phyloP scores from a whole-genome alignment of 2,329 filamentous ascomycete genomes.

The Trichoderma harzianum region DNA sequence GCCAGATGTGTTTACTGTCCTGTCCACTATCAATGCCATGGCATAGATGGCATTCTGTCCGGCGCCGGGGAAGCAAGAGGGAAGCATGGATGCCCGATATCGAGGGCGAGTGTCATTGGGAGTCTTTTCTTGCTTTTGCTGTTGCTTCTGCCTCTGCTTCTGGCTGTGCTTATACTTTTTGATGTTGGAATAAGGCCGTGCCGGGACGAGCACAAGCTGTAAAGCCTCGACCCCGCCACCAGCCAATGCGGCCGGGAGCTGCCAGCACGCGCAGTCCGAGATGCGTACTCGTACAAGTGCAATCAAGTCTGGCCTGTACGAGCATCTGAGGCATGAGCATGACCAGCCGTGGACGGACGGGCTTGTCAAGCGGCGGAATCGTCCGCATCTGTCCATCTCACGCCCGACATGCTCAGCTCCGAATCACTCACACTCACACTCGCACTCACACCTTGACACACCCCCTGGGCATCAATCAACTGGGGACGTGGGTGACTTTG shows the following conservation, averaged over 20 bases:
- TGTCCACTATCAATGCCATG: background rate
- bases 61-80: background rate
- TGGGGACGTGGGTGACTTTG: background rate
- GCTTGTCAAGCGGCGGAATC: background rate
- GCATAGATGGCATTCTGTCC: background rate
- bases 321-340: background rate
- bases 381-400: background rate
- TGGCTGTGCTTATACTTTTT: background rate
- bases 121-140: background rate
- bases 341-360: background rate
- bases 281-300: background rate
- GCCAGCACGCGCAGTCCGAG: background rate
- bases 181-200: background rate
- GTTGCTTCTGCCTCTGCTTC: too few species aligned
- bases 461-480: slow-evolving; percentile 9
- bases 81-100: slow-evolving; percentile 6
- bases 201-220: background rate
- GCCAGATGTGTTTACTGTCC: background rate
- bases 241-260: background rate
- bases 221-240: slow-evolving; percentile 1
- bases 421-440: background rate
- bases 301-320: background rate
- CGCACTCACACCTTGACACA: background rate
- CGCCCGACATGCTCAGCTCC: background rate
- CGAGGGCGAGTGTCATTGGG: background rate